Percentiles rank a stretch among this genome's conserved stretches.
These are phyloP conservation scores for Chernovozyma sophiae-reginae DNA, from an alignment of 1,139 yeast species.

Conservation along the genomic window DNA sequence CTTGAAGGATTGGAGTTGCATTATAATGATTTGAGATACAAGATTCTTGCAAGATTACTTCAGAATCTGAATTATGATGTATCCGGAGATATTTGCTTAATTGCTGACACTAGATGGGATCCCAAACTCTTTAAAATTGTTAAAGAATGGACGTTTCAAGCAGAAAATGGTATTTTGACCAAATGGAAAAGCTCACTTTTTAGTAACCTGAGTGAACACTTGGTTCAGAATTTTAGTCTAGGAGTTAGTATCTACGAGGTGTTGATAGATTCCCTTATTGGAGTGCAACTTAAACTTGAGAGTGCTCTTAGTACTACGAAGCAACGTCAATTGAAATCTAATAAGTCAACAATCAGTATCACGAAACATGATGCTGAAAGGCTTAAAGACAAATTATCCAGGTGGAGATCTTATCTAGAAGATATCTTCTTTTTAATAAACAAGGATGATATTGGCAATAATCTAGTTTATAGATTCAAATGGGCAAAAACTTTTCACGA, in stretches of 20 bases:
- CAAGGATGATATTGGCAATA: conserved; percentile 5
- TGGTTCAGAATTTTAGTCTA: conserved; percentile 10
- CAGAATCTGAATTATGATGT: conserved; percentile 9
- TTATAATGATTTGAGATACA: conserved; percentile 44
- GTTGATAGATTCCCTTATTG: conserved; percentile 47
- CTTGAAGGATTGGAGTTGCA: conserved; percentile 26
- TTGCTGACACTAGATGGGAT: conserved; percentile 20
- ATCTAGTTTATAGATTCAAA: conserved; percentile 17
- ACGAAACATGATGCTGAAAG: conserved; percentile 34
- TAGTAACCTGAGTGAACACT: conserved; percentile 1
- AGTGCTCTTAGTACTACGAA: conserved; percentile 13
- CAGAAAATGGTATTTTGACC: conserved; percentile 19
- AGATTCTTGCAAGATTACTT: conserved; percentile 39
- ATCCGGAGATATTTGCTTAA: neutral
- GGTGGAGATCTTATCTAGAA: conserved; percentile 31
- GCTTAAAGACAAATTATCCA: conserved; percentile 31
- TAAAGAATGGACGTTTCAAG: conserved; percentile 33
- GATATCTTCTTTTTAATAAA: conserved; percentile 12
- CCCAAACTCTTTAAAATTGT: conserved; percentile 19
- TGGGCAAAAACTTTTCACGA: conserved; percentile 35
- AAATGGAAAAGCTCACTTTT: conserved; percentile 6
- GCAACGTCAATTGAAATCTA: conserved; percentile 17
- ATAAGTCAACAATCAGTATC: conserved; percentile 24
- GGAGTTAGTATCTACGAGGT: conserved; percentile 48
- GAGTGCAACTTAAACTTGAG: conserved; percentile 3